Base-by-base conservation (phyloP, 2,329 filamentous ascomycete species). In the Sarocladiaceae sp. region DNA sequence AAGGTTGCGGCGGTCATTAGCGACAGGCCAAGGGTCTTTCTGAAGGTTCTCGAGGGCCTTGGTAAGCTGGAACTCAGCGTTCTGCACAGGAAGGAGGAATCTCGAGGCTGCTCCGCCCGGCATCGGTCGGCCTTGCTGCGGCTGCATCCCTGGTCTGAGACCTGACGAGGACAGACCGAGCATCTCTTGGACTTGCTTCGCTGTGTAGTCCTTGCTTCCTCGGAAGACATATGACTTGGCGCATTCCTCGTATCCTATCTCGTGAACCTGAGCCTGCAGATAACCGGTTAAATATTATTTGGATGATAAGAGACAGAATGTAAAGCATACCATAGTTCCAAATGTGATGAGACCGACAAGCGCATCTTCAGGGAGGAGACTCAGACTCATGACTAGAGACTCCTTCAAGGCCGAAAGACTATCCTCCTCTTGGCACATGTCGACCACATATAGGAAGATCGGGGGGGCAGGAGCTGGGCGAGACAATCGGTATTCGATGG, bases 171-270 rank as follows among this genome's bases (percentile, higher is more conserved):
- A 74, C 45, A 96, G 74, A 21, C 90, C 93, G 42, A 98, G 82
- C 93, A 98, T 98, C 60, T 98, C 93, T 65, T 97, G 91, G n/a
- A 98, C 89, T 63, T 97, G 90, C 70, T 97, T 97, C 44, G 90
- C 87, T n/a, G 83, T 78, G 65, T 98, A 98, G 59, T 98, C 93
- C 72, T 97, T 98, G 73, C 83, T 96, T 31, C 93, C 93, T 46
- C 91, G 82, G 76, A 98, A 98, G 33, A 98, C 93, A 58, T 96
- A 98, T 5, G 91, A 96, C 68, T 97, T 98, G 52, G 93, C 88
- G 66, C 93, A 98, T 67, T 97, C 93, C 45, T 87, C 90, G 62
- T 98, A 98, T 45, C 93, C 93, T 54, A 98, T 88, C 67, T 98
- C 93, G 62, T 98, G 93, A 15, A 98, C 88, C 78, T 96, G 90